Percentiles rank a stretch among this genome's conserved stretches.
Evolutionary conservation across 2,329 filamentous ascomycete genomes (phyloP).

Genomic region (Trichoderma brevicompactum): DNA sequence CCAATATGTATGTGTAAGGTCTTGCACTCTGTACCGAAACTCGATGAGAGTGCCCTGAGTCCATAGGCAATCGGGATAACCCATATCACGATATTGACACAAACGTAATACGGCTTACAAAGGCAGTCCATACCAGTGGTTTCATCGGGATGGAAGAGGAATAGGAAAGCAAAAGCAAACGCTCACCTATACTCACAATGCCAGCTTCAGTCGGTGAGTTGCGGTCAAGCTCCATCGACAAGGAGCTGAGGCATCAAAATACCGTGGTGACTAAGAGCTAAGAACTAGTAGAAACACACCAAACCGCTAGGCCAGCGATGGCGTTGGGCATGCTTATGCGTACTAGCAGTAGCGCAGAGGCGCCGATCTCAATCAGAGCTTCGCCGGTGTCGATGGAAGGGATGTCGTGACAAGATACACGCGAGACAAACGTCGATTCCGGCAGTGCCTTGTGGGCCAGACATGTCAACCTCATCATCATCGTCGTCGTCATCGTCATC

Average conservation of each 20-base stretch:
- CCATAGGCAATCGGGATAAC: no score
- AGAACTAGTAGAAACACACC: not conserved
- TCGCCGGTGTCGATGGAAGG: not conserved
- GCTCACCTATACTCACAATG: no score
- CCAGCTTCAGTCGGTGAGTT: no score
- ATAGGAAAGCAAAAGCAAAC: no score
- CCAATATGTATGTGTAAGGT: no score
- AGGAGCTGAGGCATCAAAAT: not conserved
- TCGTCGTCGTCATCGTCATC: not conserved
- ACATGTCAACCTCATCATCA: slow-evolving; percentile 4
- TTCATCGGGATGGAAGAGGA: no score
- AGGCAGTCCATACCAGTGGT: no score
- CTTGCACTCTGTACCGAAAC: no score
- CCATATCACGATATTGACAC: no score
- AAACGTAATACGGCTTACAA: no score
- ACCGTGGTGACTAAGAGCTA: not conserved
- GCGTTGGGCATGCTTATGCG: slow-evolving; percentile 7
- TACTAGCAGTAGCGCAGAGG: slow-evolving; percentile 7
- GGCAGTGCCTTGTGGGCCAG: slow-evolving; percentile 5
- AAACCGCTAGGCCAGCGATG: slow-evolving; percentile 2
- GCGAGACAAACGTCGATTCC: not conserved
- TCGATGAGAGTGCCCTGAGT: no score
- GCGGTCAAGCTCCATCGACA: no score
- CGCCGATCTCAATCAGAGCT: slow-evolving; percentile 13
- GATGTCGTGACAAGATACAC: not conserved